These are phyloP conservation scores for Neonectria punicea DNA, from an alignment of 2,329 filamentous ascomycete genomes.

Conservation along the genomic window DNA sequence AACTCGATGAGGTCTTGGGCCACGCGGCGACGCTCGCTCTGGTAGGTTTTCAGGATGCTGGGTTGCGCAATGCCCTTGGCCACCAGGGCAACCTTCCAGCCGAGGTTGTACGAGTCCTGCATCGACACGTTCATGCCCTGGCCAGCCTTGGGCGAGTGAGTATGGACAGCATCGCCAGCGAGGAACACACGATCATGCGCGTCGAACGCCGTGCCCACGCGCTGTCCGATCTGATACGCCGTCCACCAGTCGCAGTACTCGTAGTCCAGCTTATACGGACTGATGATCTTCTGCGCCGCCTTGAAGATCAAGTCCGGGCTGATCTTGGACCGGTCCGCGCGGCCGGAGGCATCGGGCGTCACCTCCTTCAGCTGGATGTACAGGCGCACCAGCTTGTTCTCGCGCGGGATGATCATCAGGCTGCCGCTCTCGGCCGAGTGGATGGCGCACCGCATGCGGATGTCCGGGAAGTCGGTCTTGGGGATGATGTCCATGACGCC, in stretches of 20 bases:
- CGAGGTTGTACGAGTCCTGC: neutral
- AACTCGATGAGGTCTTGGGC: conserved; percentile 64
- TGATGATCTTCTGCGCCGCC: conserved; percentile 71
- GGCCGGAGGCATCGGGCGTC: conserved; percentile 46
- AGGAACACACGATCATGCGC: conserved; percentile 54
- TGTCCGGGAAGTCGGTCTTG: conserved; percentile 66
- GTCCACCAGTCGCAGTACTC: conserved; percentile 61
- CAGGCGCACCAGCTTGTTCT: conserved; percentile 70
- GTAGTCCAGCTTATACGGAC: conserved; percentile 74
- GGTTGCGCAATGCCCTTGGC: neutral
- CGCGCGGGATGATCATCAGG: conserved; percentile 73
- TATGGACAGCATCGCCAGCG: neutral
- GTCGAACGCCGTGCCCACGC: conserved; percentile 68
- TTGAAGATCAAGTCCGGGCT: conserved; percentile 71
- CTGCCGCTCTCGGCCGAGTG: conserved; percentile 64
- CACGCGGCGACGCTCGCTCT: neutral
- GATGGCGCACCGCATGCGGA: conserved; percentile 67
- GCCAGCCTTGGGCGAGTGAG: neutral
- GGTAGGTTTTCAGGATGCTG: neutral
- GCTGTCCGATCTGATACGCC: conserved; percentile 70
- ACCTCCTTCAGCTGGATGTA: conserved; percentile 71
- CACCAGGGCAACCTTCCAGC: neutral
- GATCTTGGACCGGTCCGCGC: conserved; percentile 66
- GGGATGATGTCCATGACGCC: conserved; percentile 57
- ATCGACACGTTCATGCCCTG: neutral